phyloP scores from a whole-genome alignment of 179 eudicot genomes.

The Monotropa hypopitys region DNA sequence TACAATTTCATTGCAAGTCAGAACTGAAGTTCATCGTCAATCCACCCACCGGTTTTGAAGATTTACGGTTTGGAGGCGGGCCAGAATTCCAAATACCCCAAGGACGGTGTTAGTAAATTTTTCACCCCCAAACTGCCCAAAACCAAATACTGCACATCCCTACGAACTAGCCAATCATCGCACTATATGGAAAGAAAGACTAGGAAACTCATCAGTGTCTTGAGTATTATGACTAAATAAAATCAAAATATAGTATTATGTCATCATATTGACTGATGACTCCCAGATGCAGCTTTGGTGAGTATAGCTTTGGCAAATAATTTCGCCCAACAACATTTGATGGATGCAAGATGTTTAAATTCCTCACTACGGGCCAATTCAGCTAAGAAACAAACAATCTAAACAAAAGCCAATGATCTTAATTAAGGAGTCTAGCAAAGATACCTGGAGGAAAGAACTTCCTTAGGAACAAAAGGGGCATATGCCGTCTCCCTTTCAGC shows the following conservation, averaged over 20 bases:
- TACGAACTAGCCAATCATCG: background rate
- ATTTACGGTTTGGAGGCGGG: background rate
- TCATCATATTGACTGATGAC: background rate
- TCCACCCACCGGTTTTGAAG: background rate
- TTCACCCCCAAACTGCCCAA: background rate
- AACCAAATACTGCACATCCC: background rate
- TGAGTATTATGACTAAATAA: background rate
- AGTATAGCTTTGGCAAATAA: background rate
- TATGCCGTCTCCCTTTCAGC: slow-evolving; percentile 27
- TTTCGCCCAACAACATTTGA: background rate
- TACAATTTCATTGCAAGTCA: background rate
- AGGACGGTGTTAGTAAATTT: background rate
- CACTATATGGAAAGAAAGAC: background rate
- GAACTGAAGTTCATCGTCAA: background rate
- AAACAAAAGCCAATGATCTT: background rate
- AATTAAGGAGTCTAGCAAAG: background rate
- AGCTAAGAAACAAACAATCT: background rate
- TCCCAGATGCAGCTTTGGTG: background rate
- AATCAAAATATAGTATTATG: background rate
- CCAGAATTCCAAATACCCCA: background rate
- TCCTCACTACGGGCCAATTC: background rate
- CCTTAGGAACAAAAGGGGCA: slow-evolving; percentile 19
- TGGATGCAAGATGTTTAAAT: background rate
- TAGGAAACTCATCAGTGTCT: background rate
- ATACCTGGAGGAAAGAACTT: slow-evolving; percentile 20